phyloP scores from a whole-genome alignment of 176 grass and related monocot species.

The Cenchrus americanus region DNA sequence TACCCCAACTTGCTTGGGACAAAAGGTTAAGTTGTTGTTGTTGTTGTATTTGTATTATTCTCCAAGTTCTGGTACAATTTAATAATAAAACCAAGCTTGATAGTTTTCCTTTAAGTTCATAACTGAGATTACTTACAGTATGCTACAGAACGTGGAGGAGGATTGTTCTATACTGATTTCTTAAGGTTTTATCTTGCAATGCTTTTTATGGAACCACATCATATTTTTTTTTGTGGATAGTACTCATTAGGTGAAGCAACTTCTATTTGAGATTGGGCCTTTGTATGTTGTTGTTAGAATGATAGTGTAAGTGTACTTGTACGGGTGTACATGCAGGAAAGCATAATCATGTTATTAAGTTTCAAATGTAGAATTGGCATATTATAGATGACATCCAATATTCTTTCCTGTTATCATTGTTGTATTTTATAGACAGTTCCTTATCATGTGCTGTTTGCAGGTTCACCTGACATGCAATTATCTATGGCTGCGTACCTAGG shows the following conservation, averaged over 20 bases:
- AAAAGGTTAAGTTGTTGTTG: no score
- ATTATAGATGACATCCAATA: not conserved
- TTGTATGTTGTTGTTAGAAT: not conserved
- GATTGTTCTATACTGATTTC: conserved; percentile 2
- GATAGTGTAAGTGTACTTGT: not conserved
- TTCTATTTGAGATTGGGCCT: not conserved
- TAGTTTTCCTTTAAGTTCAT: not conserved
- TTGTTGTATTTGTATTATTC: not conserved
- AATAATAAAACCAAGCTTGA: not conserved
- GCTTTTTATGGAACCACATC: not conserved
- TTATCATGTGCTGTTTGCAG: conserved; percentile 49
- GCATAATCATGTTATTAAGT: not conserved
- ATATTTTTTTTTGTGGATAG: not conserved
- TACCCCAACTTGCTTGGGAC: no score
- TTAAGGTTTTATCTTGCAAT: conserved; percentile 9
- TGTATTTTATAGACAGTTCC: not conserved
- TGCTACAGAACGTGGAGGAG: not conserved
- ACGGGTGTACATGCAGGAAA: not conserved
- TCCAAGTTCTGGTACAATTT: not conserved
- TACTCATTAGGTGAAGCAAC: not conserved
- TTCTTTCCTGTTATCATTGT: conserved; percentile 11
- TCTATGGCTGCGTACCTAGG: conserved; percentile 88
- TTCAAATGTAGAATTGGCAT: not conserved
- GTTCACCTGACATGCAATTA: conserved; percentile 72
- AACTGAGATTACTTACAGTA: conserved; percentile 11